Evolutionary conservation across 345 rosid species (phyloP), one percentile per base, ranked within the genome.

Genomic region (Theobroma cacao): DNA sequence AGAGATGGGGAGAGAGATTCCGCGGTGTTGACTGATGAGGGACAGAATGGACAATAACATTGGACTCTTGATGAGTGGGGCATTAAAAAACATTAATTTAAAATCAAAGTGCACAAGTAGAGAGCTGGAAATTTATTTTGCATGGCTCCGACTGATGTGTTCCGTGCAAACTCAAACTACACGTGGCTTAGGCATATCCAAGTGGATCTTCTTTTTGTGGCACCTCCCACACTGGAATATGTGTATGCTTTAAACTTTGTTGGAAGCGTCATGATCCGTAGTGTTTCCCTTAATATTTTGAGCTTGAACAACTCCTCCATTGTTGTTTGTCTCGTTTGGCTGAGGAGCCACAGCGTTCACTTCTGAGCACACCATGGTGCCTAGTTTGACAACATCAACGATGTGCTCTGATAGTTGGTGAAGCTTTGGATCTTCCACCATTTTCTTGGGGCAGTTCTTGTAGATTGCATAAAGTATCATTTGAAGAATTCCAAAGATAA

Each of bases 401-500:
- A 82, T 87, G 38, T 90, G 91, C 47, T 89, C 92, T 4, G 86
- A 38, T 61, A 86, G 55, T 61, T 90, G 90, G 1, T 88, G 85
- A 34, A 84, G 87, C 68, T 83, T 86, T 15, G 86, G 76, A 1
- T 86, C 81, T 50, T 76, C 91, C 45, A 69, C 86, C 63, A 63
- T 81, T 30, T 84, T 83, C 79, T 84, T 88, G 7, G 85, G 80
- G 64, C 87, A 76, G 66, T 89, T 91, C 76, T 78, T 89, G 80
- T 92, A 96, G 9, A 96, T 82, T 81, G 87, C 50, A 68, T 92
- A 97, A 50, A 97, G 98, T 38, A 86, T 28, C 95, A 91, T 94
- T 31, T 94, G 98, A 66, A 89, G 60, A 8, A 91, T 69, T 1
- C 98, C 99, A 12, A 93, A 91, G 50, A 84, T 14, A 48, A 97